These are phyloP conservation scores for Ophiostoma tasmaniense DNA, from an alignment of 2,329 filamentous ascomycete species.

Conservation along the genomic window DNA sequence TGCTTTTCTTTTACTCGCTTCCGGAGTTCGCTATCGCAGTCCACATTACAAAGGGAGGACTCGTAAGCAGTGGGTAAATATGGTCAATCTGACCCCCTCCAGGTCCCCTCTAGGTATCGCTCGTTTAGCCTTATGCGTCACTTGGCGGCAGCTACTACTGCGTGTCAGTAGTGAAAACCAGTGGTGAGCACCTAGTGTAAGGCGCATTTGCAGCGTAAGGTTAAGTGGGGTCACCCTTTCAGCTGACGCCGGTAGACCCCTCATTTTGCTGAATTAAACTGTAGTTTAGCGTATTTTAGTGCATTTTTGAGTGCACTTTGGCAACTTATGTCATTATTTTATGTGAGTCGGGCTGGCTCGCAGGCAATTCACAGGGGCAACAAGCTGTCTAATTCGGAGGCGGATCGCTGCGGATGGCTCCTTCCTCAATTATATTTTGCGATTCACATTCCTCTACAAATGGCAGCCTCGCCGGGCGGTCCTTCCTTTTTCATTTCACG, in stretches of 20 bases:
- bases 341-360: neutral
- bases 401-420: neutral
- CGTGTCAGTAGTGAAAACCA: neutral
- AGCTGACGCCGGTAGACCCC: neutral
- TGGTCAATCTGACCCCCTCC: neutral
- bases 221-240: neutral
- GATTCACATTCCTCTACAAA: neutral
- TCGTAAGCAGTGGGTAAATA: constrained; percentile 7
- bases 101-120: neutral
- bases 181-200: neutral
- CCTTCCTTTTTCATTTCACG: neutral
- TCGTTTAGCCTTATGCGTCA: neutral
- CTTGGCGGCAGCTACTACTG: neutral
- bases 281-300: neutral
- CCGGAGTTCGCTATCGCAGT: neutral
- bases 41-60: neutral
- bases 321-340: neutral
- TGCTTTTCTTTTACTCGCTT: neutral
- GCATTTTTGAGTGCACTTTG: neutral
- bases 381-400: neutral
- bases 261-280: neutral
- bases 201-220: neutral
- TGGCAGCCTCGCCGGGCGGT: neutral
- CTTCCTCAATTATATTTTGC: neutral
- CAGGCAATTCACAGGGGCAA: neutral